phyloP scores from a whole-genome alignment of 371 early-diverging fungal genomes.

The Circinella umbellata region DNA sequence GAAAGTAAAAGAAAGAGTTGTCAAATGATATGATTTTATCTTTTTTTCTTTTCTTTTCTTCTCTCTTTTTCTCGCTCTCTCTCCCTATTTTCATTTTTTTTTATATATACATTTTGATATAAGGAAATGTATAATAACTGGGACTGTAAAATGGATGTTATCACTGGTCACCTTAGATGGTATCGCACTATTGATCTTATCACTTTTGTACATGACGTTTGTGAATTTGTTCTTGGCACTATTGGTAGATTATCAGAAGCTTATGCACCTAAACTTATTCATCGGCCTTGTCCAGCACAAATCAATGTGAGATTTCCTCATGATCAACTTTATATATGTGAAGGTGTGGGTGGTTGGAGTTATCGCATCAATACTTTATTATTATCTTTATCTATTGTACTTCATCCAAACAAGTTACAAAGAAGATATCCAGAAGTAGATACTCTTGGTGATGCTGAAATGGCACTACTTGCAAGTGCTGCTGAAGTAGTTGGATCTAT shows the following conservation, averaged over 20 bases:
- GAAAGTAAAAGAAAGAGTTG: no score
- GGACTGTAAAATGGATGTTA: not conserved
- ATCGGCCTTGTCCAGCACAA: slow-evolving; percentile 11
- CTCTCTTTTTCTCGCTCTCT: not conserved
- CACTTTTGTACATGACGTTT: slow-evolving; percentile 8
- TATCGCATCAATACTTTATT: slow-evolving; percentile 1
- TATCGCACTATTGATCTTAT: slow-evolving; percentile 10
- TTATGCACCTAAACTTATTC: slow-evolving; percentile 5
- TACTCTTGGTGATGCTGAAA: slow-evolving; percentile 18
- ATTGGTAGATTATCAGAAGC: slow-evolving; percentile 11
- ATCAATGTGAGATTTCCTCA: slow-evolving; percentile 10
- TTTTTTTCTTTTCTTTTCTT: no score
- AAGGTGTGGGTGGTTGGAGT: slow-evolving; percentile 14
- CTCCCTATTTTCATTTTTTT: not conserved
- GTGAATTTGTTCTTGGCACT: not conserved
- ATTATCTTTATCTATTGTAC: not conserved
- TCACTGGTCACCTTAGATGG: slow-evolving; percentile 1
- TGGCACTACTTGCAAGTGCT: not conserved
- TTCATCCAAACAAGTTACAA: slow-evolving; percentile 16
- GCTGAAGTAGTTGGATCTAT: not conserved
- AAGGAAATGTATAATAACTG: slow-evolving; percentile 4
- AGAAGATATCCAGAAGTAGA: slow-evolving; percentile 9
- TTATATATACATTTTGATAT: no score
- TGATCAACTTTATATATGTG: slow-evolving; percentile 17
- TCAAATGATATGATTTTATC: no score